These are phyloP conservation scores for Sanghuangporus baumii DNA, from an alignment of 1,284 basidiomycete species.

Conservation along the genomic window DNA sequence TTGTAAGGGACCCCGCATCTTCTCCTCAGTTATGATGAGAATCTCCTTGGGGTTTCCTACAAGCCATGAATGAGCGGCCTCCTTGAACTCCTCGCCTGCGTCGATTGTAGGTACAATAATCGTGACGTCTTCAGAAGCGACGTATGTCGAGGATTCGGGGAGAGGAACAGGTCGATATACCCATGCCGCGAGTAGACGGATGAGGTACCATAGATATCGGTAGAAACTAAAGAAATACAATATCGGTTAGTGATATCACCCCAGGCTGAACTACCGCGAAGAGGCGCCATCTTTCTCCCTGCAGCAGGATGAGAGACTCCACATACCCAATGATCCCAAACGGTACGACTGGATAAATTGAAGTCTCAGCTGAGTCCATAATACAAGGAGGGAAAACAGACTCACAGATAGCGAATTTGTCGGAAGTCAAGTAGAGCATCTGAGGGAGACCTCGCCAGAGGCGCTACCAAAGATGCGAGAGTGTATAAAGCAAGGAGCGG, in stretches of 20 bases:
- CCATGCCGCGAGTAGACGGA: constrained; percentile 70
- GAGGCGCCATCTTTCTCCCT: neutral
- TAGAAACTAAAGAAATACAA: constrained; percentile 52
- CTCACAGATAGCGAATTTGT: constrained; percentile 76
- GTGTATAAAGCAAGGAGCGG: constrained; percentile 15
- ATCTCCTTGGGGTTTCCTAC: constrained; percentile 88
- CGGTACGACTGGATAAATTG: constrained; percentile 61
- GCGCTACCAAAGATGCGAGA: constrained; percentile 2
- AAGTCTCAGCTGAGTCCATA: constrained; percentile 8
- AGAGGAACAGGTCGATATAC: constrained; percentile 82
- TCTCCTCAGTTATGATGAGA: constrained; percentile 89
- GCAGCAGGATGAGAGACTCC: neutral
- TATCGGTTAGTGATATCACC: neutral
- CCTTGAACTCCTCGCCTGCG: constrained; percentile 90
- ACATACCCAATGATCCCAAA: constrained; percentile 86
- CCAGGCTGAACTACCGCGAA: constrained; percentile 5
- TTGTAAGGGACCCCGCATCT: constrained; percentile 81
- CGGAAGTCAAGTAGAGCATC: constrained; percentile 73
- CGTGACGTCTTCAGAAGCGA: constrained; percentile 86
- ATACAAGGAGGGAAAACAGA: constrained; percentile 20
- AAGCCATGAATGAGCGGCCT: constrained; percentile 88
- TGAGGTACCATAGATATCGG: constrained; percentile 87
- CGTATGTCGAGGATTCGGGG: constrained; percentile 83
- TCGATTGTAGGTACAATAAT: constrained; percentile 94
- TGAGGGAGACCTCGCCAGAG: constrained; percentile 8